A percentile compares a stretch with the other conserved stretches of the same genome.
Conservation (phyloP, 2,329 filamentous ascomycete genomes). For the Phaeosphaeriaceae sp. region DNA sequence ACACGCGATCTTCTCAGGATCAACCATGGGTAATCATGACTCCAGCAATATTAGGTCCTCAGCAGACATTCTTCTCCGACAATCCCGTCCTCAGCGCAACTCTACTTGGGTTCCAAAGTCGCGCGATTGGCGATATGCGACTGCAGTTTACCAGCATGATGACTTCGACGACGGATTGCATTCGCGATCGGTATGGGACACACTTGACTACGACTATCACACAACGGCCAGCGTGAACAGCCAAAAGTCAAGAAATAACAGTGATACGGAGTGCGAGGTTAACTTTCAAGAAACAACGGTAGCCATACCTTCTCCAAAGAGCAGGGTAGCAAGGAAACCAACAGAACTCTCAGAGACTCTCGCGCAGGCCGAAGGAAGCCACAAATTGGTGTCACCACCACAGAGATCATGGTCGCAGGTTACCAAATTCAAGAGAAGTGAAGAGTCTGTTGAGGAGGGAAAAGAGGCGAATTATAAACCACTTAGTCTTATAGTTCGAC, state of each 20-base stretch:
- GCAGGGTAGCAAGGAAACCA: neutral
- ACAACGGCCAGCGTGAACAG: neutral
- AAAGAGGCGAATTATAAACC: slow-evolving; percentile 3
- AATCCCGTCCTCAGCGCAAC: slow-evolving; percentile 21
- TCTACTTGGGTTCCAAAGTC: slow-evolving; percentile 15
- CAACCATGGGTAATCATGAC: slow-evolving; percentile 1
- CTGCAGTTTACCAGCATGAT: slow-evolving; percentile 17
- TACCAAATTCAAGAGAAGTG: slow-evolving; percentile 2
- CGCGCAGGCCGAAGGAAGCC: neutral
- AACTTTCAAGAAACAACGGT: neutral
- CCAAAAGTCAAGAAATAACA: neutral
- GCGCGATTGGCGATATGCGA: slow-evolving; percentile 26
- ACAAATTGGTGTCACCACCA: neutral
- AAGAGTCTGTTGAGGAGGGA: neutral
- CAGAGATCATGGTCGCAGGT: slow-evolving; percentile 8
- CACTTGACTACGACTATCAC: slow-evolving; percentile 17
- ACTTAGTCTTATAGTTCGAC: slow-evolving; percentile 10
- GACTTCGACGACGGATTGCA: slow-evolving; percentile 15
- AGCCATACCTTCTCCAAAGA: neutral
- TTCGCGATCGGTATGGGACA: slow-evolving; percentile 17
- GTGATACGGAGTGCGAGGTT: too few species aligned
- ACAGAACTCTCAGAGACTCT: neutral
- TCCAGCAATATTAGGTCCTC: slow-evolving; percentile 4
- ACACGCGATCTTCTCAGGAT: neutral
- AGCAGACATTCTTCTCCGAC: slow-evolving; percentile 19